A percentile compares a stretch with the other conserved stretches of the same genome.
Conservation (phyloP, 1,139 yeast species). For the Pichia kudriavzevii region DNA sequence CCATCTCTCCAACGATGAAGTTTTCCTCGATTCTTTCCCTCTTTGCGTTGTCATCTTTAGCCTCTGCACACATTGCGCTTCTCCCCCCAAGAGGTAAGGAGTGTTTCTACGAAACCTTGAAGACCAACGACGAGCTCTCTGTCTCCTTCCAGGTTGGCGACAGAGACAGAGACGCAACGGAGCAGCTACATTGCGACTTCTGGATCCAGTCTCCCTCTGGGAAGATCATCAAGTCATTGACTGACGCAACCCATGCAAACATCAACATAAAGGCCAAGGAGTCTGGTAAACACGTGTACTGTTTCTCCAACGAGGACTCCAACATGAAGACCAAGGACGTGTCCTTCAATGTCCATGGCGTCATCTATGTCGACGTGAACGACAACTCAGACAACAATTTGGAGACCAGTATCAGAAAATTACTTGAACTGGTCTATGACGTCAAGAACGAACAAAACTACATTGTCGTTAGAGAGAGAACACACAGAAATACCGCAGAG, state of each 20-base stretch:
- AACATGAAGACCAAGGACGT: conserved; percentile 77
- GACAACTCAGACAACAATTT: conserved; percentile 77
- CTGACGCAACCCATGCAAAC: conserved; percentile 75
- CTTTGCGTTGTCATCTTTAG: conserved; percentile 11
- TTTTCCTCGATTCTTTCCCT: conserved; percentile 8
- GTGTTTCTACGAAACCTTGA: conserved; percentile 82
- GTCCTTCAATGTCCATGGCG: conserved; percentile 92
- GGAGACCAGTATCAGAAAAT: conserved; percentile 75
- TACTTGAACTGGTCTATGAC: conserved; percentile 72
- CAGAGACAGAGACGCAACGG: conserved; percentile 70
- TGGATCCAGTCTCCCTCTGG: conserved; percentile 56
- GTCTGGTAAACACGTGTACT: conserved; percentile 75
- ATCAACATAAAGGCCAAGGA: conserved; percentile 55
- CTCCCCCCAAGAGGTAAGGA: conserved; percentile 80
- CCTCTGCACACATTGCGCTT: conserved; percentile 70
- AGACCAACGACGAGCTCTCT: conserved; percentile 78
- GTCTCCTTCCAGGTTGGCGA: conserved; percentile 92
- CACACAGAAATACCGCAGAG: conserved; percentile 98
- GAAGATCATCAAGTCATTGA: conserved; percentile 41
- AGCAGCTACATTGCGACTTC: conserved; percentile 75
- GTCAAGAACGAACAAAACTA: conserved; percentile 90
- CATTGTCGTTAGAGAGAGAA: conserved; percentile 91
- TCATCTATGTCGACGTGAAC: conserved; percentile 76
- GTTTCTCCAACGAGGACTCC: conserved; percentile 83
- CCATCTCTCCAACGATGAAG: no score